These are phyloP conservation scores for Umbelopsis sp. DNA, from an alignment of 192 early-diverging fungal species.

Conservation along the genomic window DNA sequence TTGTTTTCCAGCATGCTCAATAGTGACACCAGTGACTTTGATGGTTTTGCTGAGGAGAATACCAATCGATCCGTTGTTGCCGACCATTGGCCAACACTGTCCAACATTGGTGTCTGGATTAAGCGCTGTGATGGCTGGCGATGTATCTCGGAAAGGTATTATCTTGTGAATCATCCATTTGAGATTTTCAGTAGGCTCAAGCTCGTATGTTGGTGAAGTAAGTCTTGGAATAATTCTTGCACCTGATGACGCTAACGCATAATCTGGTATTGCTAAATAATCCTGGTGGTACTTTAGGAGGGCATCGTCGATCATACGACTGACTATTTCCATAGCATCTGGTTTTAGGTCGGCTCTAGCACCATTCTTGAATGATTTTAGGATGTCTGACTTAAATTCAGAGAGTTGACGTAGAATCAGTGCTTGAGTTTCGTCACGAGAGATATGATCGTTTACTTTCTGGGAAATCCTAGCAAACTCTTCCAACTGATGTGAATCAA, in stretches of 20 bases:
- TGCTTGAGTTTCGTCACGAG: neutral
- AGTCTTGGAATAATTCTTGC: conserved; percentile 61
- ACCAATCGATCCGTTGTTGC: conserved; percentile 60
- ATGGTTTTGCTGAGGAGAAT: conserved; percentile 61
- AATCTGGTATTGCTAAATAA: conserved; percentile 63
- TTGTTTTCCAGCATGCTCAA: conserved; percentile 67
- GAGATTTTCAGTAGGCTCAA: conserved; percentile 24
- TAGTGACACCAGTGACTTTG: conserved; percentile 58
- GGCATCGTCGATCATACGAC: conserved; percentile 58
- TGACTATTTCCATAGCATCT: conserved; percentile 32
- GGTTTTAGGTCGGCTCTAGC: neutral
- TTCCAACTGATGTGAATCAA: neutral
- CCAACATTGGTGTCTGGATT: conserved; percentile 57
- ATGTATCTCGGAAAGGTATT: conserved; percentile 37
- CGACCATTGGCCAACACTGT: conserved; percentile 77
- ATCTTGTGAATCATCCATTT: conserved; percentile 33
- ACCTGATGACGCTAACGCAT: conserved; percentile 66
- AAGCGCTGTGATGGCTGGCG: conserved; percentile 42
- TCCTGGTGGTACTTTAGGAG: conserved; percentile 60
- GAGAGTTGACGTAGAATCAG: neutral
- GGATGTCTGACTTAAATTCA: neutral
- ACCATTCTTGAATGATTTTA: neutral
- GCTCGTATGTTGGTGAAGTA: conserved; percentile 63
- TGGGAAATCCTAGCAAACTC: neutral
- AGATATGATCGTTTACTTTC: neutral